Evolutionary conservation across 257 asterid species (phyloP).

Genomic region (Solanum pennellii): DNA sequence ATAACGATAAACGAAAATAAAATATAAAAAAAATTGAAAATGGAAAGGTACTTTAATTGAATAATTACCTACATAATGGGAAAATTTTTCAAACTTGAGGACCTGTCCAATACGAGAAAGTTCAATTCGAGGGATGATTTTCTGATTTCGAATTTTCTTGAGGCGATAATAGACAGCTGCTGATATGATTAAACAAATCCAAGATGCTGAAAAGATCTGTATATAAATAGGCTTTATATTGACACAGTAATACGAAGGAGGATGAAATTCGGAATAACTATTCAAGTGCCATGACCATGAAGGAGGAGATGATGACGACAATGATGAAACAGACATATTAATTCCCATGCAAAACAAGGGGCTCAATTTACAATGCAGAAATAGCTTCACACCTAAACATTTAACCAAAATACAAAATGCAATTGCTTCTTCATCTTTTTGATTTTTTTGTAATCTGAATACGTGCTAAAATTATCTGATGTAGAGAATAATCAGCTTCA

Average conservation of each 20-base stretch:
- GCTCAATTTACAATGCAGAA: background rate
- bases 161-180: constrained; percentile 57
- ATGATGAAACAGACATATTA: background rate
- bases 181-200: constrained; percentile 59
- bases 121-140: constrained; percentile 46
- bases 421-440: background rate
- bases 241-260: constrained; percentile 20
- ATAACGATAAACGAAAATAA: background rate
- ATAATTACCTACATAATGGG: constrained; percentile 84
- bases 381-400: background rate
- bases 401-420: background rate
- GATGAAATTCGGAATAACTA: background rate
- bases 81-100: constrained; percentile 58
- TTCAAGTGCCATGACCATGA: background rate
- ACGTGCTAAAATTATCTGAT: background rate
- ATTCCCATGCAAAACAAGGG: background rate
- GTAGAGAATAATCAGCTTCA: background rate
- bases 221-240: constrained; percentile 24
- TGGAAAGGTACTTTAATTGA: background rate
- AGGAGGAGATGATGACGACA: background rate
- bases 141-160: constrained; percentile 36
- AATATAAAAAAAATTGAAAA: background rate
- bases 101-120: constrained; percentile 55
- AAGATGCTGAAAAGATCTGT: constrained; percentile 60
- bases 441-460: background rate